Conservation (phyloP, 208 protist species). For the Kentomonas sorsogonicus region DNA sequence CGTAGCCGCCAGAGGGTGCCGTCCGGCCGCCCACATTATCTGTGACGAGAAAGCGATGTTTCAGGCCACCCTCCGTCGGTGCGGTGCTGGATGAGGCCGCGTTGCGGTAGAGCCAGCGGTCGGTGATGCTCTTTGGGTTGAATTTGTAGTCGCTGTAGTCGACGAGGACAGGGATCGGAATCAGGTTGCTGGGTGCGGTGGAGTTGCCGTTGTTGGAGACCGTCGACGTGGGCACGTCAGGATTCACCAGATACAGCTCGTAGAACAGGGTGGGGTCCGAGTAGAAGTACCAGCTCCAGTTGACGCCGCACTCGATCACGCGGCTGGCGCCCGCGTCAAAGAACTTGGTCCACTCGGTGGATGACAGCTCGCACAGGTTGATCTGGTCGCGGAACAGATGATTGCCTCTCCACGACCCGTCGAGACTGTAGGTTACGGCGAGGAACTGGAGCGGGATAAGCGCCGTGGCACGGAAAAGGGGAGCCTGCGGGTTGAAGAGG, state of each 20-base stretch:
- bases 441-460: slow-evolving; percentile 42
- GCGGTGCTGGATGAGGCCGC: slow-evolving; percentile 9
- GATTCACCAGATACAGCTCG: slow-evolving; percentile 67
- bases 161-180: slow-evolving; percentile 60
- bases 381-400: slow-evolving; percentile 33
- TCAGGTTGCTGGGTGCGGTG: slow-evolving; percentile 26
- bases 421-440: slow-evolving; percentile 41
- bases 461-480: slow-evolving; percentile 8
- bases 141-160: slow-evolving; percentile 45
- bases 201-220: too few relatives aligned
- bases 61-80: slow-evolving; percentile 16
- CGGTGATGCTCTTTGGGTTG: slow-evolving; percentile 19
- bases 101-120: slow-evolving; percentile 31
- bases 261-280: slow-evolving; percentile 44
- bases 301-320: slow-evolving; percentile 25
- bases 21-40: slow-evolving; percentile 55
- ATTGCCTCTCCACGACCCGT: slow-evolving; percentile 52
- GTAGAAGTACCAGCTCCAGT: slow-evolving; percentile 33
- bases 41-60: slow-evolving; percentile 65
- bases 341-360: slow-evolving; percentile 28
- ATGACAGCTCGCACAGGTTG: slow-evolving; percentile 49
- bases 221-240: too few relatives aligned
- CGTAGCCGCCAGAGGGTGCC: neutral
- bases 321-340: slow-evolving; percentile 44
- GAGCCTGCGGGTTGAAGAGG: slow-evolving; percentile 11